Percentiles rank a stretch among this genome's conserved stretches.
These are phyloP conservation scores for Glebionis coronaria DNA, from an alignment of 129 eudicot genomes.

Conservation along the genomic window DNA sequence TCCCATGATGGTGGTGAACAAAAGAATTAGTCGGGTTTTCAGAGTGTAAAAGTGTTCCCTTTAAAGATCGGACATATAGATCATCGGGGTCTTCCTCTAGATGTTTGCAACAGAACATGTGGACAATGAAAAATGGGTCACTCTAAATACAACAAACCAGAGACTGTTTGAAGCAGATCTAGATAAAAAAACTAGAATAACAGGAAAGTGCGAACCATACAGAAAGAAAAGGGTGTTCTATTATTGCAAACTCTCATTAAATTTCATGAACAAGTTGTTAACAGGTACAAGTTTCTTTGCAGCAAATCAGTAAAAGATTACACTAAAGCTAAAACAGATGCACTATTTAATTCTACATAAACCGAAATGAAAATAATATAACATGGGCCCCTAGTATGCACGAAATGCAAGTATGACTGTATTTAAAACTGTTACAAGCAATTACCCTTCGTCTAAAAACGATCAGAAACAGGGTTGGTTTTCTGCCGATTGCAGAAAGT, in stretches of 20 bases:
- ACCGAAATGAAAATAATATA: slow-evolving; percentile 14
- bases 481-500: slow-evolving; percentile 51
- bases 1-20: too few species aligned
- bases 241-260: slow-evolving; percentile 9
- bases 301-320: slow-evolving; percentile 14
- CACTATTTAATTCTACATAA: background rate
- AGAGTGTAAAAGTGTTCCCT: too few species aligned
- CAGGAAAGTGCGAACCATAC: background rate
- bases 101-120: background rate
- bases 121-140: background rate
- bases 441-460: slow-evolving; percentile 16
- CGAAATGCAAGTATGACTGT: slow-evolving; percentile 14
- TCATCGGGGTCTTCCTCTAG: too few species aligned
- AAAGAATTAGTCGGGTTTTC: too few species aligned
- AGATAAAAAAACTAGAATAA: background rate
- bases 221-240: background rate
- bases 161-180: background rate
- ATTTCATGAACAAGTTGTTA: slow-evolving; percentile 25
- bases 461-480: slow-evolving; percentile 56
- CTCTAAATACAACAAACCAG: background rate
- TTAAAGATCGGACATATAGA: too few species aligned
- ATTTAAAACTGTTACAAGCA: slow-evolving; percentile 20
- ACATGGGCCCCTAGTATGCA: slow-evolving; percentile 2
- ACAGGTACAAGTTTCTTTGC: slow-evolving; percentile 23
- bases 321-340: background rate